Evolutionary conservation across 148 eudicot species (phyloP).

Genomic region (Chenopodium quinoa): DNA sequence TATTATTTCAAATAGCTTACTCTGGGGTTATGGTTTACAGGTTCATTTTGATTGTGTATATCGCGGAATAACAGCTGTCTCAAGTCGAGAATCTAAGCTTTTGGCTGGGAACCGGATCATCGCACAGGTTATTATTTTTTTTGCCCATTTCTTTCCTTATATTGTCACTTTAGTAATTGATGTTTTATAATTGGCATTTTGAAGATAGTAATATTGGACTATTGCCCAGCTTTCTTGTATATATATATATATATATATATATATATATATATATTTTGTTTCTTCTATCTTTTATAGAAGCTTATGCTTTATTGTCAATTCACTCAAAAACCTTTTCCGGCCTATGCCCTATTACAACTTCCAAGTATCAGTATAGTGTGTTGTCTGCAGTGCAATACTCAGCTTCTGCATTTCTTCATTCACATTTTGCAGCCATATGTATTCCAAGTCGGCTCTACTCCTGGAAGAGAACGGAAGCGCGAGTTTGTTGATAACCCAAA

Average conservation of each 20-base stretch:
- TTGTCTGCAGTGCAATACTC: slow-evolving; percentile 12
- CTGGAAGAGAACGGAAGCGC: slow-evolving; percentile 96
- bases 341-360: neutral
- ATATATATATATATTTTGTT: too few species aligned
- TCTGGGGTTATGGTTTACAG: slow-evolving; percentile 36
- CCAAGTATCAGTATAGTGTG: neutral
- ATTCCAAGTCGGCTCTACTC: slow-evolving; percentile 88
- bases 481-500: slow-evolving; percentile 90
- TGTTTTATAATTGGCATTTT: neutral
- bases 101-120: slow-evolving; percentile 94
- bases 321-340: too few species aligned
- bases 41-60: slow-evolving; percentile 95
- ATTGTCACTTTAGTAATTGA: neutral
- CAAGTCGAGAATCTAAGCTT: slow-evolving; percentile 94
- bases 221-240: neutral
- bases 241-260: too few species aligned
- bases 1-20: slow-evolving; percentile 16
- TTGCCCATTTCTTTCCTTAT: neutral
- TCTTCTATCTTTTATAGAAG: neutral
- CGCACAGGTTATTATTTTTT: slow-evolving; percentile 63
- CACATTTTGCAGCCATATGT: slow-evolving; percentile 63
- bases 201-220: neutral
- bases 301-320: too few species aligned
- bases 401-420: slow-evolving; percentile 13
- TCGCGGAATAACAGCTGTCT: slow-evolving; percentile 81